Evolutionary conservation across 805 yeast genomes (phyloP).

Genomic region (Sugiyamaella boreocaroliniensis): DNA sequence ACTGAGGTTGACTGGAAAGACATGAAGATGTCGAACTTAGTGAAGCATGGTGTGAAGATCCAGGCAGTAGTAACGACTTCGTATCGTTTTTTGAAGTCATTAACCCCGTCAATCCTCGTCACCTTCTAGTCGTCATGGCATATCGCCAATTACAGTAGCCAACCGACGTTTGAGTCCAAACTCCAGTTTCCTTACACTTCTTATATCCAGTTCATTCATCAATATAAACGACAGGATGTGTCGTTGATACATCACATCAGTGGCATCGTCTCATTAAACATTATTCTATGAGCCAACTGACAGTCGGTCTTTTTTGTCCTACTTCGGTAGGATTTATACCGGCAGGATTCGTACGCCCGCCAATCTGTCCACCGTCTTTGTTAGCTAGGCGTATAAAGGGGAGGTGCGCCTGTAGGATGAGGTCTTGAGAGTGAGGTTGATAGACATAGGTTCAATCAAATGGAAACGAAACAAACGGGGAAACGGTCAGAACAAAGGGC

Average conservation of each 20-base stretch:
- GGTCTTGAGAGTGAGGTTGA: background rate
- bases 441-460: too few relatives aligned
- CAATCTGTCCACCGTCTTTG: slow-evolving; percentile 42
- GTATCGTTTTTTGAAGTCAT: too few relatives aligned
- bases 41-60: too few relatives aligned
- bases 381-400: background rate
- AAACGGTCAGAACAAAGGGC: too few relatives aligned
- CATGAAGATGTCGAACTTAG: too few relatives aligned
- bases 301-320: background rate
- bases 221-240: background rate
- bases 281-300: background rate
- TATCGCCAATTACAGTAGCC: too few relatives aligned
- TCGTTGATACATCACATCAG: background rate
- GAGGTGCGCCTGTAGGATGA: background rate
- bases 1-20: too few relatives aligned
- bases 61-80: too few relatives aligned
- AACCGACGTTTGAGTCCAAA: too few relatives aligned
- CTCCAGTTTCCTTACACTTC: background rate
- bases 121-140: too few relatives aligned
- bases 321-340: slow-evolving; percentile 34
- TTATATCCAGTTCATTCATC: background rate
- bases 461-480: too few relatives aligned
- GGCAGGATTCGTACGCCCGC: slow-evolving; percentile 68
- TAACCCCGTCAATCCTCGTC: too few relatives aligned
- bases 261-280: background rate